Conservation (phyloP, 208 protist species). For the Trypanosoma platydactyli region DNA sequence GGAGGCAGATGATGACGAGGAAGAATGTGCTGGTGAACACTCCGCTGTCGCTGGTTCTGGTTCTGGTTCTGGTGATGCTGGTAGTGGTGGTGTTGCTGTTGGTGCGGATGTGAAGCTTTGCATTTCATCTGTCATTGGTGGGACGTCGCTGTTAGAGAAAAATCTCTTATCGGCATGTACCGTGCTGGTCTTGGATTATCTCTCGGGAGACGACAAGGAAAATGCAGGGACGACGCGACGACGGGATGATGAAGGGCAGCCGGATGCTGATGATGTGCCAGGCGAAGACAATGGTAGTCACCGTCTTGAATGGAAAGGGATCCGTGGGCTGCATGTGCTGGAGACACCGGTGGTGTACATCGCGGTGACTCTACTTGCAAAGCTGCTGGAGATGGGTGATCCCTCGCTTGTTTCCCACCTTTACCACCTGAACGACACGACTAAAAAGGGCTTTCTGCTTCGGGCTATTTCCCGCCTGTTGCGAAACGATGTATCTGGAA, state of each 20-base stretch:
- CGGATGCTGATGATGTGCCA: background rate
- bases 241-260: background rate
- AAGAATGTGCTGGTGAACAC: background rate
- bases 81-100: background rate
- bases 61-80: background rate
- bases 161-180: conserved; percentile 11
- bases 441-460: conserved; percentile 19
- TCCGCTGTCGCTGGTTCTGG: background rate
- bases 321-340: conserved; percentile 12
- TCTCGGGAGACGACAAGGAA: conserved; percentile 23
- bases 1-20: background rate
- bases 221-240: background rate
- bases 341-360: conserved; percentile 29
- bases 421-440: conserved; percentile 21
- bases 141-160: conserved; percentile 12
- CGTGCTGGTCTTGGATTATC: conserved; percentile 25
- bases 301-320: background rate
- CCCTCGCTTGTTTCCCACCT: conserved; percentile 19
- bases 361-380: conserved; percentile 17
- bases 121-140: conserved; percentile 16
- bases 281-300: background rate
- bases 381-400: conserved; percentile 20
- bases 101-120: conserved; percentile 18
- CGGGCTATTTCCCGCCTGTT: conserved; percentile 27
- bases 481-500: conserved; percentile 15